Conservation (phyloP, 495 filamentous ascomycete genomes). For the Penicillium angulare region DNA sequence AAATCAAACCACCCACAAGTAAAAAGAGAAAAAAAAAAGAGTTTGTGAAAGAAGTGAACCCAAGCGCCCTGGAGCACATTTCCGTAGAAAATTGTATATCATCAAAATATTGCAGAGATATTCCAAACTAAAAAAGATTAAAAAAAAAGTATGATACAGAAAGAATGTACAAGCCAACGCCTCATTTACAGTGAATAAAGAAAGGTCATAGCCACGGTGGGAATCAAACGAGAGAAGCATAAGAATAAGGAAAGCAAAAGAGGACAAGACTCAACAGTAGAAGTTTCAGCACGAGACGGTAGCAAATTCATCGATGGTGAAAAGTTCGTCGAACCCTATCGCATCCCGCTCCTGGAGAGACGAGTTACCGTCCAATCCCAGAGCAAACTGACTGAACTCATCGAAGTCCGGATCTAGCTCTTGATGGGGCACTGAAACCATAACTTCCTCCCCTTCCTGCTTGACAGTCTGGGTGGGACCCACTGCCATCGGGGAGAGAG, state of each 20-base stretch:
- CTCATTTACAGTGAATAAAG: constrained; percentile 15
- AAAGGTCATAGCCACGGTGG: constrained; percentile 1
- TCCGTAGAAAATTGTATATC: too few species aligned
- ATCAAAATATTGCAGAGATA: too few species aligned
- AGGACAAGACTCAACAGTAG: constrained; percentile 4
- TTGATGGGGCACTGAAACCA: constrained; percentile 29
- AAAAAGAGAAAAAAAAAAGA: constrained; percentile 2
- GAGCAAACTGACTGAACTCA: constrained; percentile 40
- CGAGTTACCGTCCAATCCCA: constrained; percentile 27
- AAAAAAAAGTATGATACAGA: constrained; percentile 20
- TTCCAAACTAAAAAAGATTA: not conserved
- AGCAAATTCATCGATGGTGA: constrained; percentile 35
- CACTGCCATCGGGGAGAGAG: constrained; percentile 30
- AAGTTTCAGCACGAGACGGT: constrained; percentile 27
- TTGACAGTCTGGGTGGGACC: constrained; percentile 9
- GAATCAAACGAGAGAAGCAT: constrained; percentile 16
- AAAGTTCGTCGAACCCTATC: constrained; percentile 36
- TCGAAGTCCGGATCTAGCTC: constrained; percentile 31
- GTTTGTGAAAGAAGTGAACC: not conserved
- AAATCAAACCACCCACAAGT: not conserved
- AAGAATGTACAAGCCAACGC: constrained; percentile 25
- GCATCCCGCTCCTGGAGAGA: constrained; percentile 22
- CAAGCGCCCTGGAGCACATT: too few species aligned
- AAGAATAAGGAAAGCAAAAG: constrained; percentile 6
- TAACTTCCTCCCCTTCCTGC: constrained; percentile 16